Base-by-base conservation (phyloP, 169 alveolate species). In the Plasmodium gonderi region DNA sequence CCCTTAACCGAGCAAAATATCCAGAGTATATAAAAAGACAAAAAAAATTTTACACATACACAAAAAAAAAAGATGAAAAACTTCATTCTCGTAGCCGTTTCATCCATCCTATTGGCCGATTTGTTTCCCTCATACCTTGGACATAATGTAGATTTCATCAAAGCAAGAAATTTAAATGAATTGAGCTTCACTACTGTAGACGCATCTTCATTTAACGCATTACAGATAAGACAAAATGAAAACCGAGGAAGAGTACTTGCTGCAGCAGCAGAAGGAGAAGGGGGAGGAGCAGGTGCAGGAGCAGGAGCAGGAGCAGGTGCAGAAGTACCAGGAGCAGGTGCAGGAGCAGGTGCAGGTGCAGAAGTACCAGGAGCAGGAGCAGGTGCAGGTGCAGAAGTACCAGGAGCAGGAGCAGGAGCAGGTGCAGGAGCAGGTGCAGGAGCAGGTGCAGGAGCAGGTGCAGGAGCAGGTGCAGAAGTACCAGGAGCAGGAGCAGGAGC, bases 211-310 rank as follows among this genome's bases (percentile, higher is more conserved):
- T 74, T 54, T 68, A 51, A 74, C 51, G 81, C 49, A 14, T 68
- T 74, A 44, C 75, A 81, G 26, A 38, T 67, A 17, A 29, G 42
- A 64, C 29, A 31, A 40, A 45, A 36, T 40, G 42, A 12, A 14
- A 80, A 45, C 38, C 79, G 72, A 36, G 79, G 36, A 40, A 85
- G 92, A 85, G 42, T 60, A 74, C 92, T 85, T 85, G 65, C 23
- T 7, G 92, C 69, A 3, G 26, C 69, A 3, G 79, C 0, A 68
- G 79, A 36, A 11, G 79, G 14, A 36, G 79, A 1, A 36, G 69
- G 0, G 7, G 69, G 31, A 9, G 69, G 69, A 54, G n/a, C 7
- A 12, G 69, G 17, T 54, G 69, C 0, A 9, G 69, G 69, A 9
- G 17, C 14, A 11, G 75, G 9, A 36, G 81, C 0, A 26, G 91